Percentiles rank a stretch among this genome's conserved stretches.
Conservation (phyloP, 2,329 filamentous ascomycete genomes). For the Amesomyces nigricolor region DNA sequence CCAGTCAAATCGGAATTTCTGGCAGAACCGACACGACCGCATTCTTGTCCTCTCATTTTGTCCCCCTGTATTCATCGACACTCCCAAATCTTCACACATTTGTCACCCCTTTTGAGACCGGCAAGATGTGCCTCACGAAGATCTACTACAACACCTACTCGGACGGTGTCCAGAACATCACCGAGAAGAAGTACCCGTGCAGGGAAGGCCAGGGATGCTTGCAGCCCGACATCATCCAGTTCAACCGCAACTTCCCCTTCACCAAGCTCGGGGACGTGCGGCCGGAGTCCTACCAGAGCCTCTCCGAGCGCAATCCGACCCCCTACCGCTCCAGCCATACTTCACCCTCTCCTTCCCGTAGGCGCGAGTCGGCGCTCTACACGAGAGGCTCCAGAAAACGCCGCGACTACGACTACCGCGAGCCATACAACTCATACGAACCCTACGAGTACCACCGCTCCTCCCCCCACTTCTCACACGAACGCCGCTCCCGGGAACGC, state of each 20-base stretch:
- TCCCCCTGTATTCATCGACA: background rate
- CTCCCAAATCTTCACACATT: no score
- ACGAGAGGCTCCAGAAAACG: constrained; percentile 23
- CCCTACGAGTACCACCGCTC: constrained; percentile 15
- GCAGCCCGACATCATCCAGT: constrained; percentile 25
- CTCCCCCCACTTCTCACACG: constrained; percentile 13
- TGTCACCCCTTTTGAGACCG: constrained; percentile 13
- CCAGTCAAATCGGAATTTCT: background rate
- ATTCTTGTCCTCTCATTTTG: constrained; percentile 1
- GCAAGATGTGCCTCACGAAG: constrained; percentile 32
- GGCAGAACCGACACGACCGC: background rate
- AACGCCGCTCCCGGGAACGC: constrained; percentile 11
- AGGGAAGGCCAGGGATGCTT: constrained; percentile 28
- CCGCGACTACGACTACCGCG: constrained; percentile 14
- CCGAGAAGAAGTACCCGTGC: constrained; percentile 31
- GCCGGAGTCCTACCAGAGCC: constrained; percentile 18
- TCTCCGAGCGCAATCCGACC: constrained; percentile 22
- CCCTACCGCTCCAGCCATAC: constrained; percentile 21
- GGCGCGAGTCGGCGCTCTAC: constrained; percentile 21
- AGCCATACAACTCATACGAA: constrained; percentile 14
- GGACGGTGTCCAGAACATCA: constrained; percentile 30
- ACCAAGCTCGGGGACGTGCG: constrained; percentile 22
- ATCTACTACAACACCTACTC: constrained; percentile 33
- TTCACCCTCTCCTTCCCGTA: constrained; percentile 24
- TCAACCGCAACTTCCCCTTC: constrained; percentile 27